These are phyloP conservation scores for Platanus orientalis DNA, from an alignment of 164 flowering plant species.

Conservation along the genomic window DNA sequence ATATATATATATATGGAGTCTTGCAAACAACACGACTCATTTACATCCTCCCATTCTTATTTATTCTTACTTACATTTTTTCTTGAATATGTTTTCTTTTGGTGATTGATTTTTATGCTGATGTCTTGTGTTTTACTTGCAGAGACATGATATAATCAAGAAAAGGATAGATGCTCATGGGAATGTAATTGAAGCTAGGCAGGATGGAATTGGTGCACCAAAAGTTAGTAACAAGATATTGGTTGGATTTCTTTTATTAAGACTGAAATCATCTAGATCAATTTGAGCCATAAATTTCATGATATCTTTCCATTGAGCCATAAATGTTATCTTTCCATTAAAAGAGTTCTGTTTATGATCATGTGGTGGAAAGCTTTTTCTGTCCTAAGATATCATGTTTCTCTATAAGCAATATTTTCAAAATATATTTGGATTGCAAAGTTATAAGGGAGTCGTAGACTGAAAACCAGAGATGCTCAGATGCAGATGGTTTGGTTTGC, in stretches of 20 bases:
- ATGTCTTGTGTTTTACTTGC: conserved; percentile 20
- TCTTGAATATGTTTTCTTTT: neutral
- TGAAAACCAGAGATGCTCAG: neutral
- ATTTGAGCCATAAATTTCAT: neutral
- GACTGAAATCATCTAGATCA: neutral
- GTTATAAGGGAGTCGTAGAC: neutral
- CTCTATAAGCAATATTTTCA: neutral
- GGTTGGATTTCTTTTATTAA: neutral
- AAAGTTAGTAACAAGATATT: conserved; percentile 40
- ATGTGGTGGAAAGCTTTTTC: neutral
- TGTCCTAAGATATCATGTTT: neutral
- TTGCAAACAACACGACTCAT: neutral
- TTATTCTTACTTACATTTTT: neutral
- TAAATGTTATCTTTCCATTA: no score
- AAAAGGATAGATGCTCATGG: conserved; percentile 69
- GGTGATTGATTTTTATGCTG: neutral
- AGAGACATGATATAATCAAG: conserved; percentile 83
- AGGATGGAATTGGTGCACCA: conserved; percentile 72
- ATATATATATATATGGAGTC: neutral
- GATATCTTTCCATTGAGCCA: no score
- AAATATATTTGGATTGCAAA: neutral
- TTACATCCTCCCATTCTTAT: neutral
- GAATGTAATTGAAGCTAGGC: conserved; percentile 63
- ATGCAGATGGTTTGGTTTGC: neutral
- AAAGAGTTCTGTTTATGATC: neutral